Evolutionary conservation across 306 rosid species (phyloP).

Genomic region (Cicer bijugum): DNA sequence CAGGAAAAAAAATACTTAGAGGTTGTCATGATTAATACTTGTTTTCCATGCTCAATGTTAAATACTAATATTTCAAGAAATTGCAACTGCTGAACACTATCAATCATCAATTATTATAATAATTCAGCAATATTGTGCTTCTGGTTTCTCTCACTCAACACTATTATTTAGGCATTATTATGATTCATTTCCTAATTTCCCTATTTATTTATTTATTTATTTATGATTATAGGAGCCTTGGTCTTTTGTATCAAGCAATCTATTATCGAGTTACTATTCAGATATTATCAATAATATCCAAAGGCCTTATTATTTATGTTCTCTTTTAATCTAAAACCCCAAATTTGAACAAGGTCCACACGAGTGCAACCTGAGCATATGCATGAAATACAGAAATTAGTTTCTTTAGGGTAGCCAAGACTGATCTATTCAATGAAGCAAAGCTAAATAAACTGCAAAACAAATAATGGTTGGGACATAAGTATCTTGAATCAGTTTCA

Average conservation of each 20-base stretch:
- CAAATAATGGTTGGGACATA: constrained; percentile 28
- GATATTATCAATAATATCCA: not conserved
- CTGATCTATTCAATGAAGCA: not conserved
- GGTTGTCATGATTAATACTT: constrained; percentile 20
- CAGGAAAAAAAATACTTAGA: not conserved
- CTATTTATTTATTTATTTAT: not conserved
- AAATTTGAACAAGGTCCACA: constrained; percentile 20
- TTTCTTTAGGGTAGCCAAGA: constrained; percentile 6
- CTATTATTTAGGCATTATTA: not conserved
- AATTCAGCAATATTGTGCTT: constrained; percentile 22
- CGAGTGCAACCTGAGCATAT: constrained; percentile 17
- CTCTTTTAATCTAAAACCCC: not conserved
- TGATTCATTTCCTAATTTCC: not conserved
- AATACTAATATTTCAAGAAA: constrained; percentile 23
- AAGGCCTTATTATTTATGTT: not conserved
- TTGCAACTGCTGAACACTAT: constrained; percentile 2
- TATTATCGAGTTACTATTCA: not conserved
- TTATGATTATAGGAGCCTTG: too few relatives aligned
- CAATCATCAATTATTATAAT: constrained; percentile 32
- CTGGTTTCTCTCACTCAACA: not conserved
- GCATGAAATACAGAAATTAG: constrained; percentile 11
- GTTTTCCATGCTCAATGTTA: not conserved
- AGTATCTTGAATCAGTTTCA: constrained; percentile 32
- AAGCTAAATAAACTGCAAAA: constrained; percentile 30
- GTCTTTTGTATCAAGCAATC: too few relatives aligned